A percentile compares a stretch with the other conserved stretches of the same genome.
phyloP scores from a whole-genome alignment of 83 land plant species.

The Picea abies region DNA sequence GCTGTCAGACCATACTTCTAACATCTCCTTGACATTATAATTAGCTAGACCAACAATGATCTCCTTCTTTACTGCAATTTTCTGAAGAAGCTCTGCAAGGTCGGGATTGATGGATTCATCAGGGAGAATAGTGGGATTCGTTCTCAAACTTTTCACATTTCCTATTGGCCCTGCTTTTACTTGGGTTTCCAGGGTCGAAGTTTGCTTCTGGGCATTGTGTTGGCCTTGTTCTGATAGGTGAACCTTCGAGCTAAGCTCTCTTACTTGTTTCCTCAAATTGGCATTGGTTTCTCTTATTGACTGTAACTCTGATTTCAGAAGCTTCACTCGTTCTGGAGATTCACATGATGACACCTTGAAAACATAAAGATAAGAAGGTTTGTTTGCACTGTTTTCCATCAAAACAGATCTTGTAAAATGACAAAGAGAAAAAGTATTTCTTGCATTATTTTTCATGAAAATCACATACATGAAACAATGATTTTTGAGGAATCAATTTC shows the following conservation, averaged over 20 bases:
- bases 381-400: not conserved
- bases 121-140: conserved; percentile 76
- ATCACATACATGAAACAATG: not conserved
- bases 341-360: conserved; percentile 52
- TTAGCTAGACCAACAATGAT: conserved; percentile 92
- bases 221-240: conserved; percentile 56
- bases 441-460: not conserved
- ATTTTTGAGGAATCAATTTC: not conserved
- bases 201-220: conserved; percentile 61
- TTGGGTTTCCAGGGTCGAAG: conserved; percentile 32
- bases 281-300: conserved; percentile 48
- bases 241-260: conserved; percentile 43
- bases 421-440: not conserved
- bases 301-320: conserved; percentile 49
- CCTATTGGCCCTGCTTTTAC: conserved; percentile 88
- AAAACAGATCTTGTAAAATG: not conserved
- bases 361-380: not conserved
- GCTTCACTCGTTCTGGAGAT: conserved; percentile 47
- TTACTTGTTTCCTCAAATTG: conserved; percentile 59
- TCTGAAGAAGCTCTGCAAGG: conserved; percentile 66
- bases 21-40: conserved; percentile 70
- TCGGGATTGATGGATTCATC: conserved; percentile 88
- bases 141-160: conserved; percentile 75
- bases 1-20: conserved; percentile 72
- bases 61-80: conserved; percentile 75